Evolutionary conservation across 139 green algal species (phyloP), one percentile per base, ranked within the genome.

Genomic region (Zygnema cylindricum): DNA sequence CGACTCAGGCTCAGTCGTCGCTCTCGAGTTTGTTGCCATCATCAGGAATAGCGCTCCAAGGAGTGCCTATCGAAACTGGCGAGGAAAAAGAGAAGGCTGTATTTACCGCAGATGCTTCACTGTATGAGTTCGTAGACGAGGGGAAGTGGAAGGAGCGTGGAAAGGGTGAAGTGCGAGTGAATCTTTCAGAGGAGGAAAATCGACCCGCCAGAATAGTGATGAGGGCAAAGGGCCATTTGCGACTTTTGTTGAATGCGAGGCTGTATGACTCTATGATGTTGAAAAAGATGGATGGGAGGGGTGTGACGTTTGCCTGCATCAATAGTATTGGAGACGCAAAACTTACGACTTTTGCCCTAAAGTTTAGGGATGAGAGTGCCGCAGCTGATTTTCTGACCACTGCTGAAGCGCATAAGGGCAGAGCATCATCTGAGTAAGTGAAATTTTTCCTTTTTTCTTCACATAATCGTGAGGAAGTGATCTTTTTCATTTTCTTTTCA

Each of bases 171-270:
- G 82, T 98, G 55, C 92, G 92, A 0, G 41, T 98, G 23, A 98
- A 98, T 75, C 57, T 94, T 42, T 25, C 84, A 21, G 71, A 41
- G 71, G 90, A 94, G 11, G 88, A 86, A 32, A 69, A 87, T 30
- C 77, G 78, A 55, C 94, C 91, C 76, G 94, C 92, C 25, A 92
- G 96, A 55, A 81, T 98, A 69, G 93, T 98, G n/a, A 98, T 98
- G 96, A 92, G 96, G 36, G 92, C 97, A 78, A 87, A 91, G 22
- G 96, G 95, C 57, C 98, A 96, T 91, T 93, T 96, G 55, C 91
- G 94, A 25, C 93, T 98, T 75, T 92, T 98, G 82, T 92, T 98
- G 1, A 98, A 98, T 78, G 96, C 96, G 2, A 95, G 94, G 40
- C 86, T 98, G 3, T 98, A 93, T 86, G 23, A 78, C 3, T 92